These are phyloP conservation scores for Friedmanniomyces simplex DNA, from an alignment of 495 filamentous ascomycete genomes.

Conservation along the genomic window DNA sequence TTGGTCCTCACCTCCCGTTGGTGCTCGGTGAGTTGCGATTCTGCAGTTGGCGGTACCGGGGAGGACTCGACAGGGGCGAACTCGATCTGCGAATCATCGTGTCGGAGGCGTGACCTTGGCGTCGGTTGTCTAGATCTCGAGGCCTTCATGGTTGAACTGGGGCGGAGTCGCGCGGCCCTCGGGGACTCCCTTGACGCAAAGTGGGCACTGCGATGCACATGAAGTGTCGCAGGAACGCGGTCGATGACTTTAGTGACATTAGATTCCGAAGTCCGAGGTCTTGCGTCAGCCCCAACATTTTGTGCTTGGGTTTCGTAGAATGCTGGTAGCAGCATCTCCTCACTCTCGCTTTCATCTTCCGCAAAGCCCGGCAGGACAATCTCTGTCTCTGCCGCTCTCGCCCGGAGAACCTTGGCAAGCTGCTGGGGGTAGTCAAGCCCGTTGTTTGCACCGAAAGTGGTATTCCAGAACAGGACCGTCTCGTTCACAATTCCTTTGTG, in stretches of 20 bases:
- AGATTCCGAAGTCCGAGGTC: neutral
- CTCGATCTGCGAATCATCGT: conserved; percentile 69
- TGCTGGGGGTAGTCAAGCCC: conserved; percentile 36
- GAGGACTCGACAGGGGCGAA: conserved; percentile 52
- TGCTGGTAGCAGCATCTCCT: conserved; percentile 16
- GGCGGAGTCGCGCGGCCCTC: neutral
- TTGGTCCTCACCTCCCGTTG: conserved; percentile 61
- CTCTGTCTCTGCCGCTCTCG: conserved; percentile 37
- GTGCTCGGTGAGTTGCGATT: conserved; percentile 60
- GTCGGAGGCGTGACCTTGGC: conserved; percentile 39
- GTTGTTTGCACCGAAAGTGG: conserved; percentile 42
- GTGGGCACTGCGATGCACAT: neutral
- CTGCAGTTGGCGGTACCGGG: conserved; percentile 40
- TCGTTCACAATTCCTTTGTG: conserved; percentile 43
- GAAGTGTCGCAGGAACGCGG: neutral
- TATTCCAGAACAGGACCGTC: conserved; percentile 50
- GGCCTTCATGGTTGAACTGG: neutral
- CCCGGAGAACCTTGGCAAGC: conserved; percentile 40
- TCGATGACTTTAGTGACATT: neutral
- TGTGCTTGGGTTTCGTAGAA: conserved; percentile 43
- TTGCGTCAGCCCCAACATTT: neutral
- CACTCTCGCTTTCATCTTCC: conserved; percentile 30
- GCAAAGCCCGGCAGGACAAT: conserved; percentile 39
- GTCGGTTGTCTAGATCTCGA: neutral
- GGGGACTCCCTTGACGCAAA: neutral